Base-by-base conservation (phyloP, 176 grass and related monocot genomes). In the Oryza rufipogon region DNA sequence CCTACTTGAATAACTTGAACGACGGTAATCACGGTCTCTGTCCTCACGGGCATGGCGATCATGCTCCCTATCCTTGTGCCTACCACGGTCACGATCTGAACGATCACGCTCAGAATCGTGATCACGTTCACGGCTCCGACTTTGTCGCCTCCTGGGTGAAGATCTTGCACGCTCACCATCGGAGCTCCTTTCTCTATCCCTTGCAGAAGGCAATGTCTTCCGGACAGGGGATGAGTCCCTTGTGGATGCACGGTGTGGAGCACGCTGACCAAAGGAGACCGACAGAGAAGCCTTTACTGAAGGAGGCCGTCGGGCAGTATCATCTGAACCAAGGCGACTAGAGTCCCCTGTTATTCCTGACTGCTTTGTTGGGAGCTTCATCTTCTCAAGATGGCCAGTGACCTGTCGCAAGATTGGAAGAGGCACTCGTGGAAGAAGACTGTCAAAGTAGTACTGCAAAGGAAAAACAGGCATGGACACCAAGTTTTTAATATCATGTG, bases 401-500 rank as follows among this genome's bases (percentile, higher is more conserved):
- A 99, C 88, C 80, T 96, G 93, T 15, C 93, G 86, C 75, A 96
- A 34, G 34, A 96, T 68, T n/a, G 66, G 97, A 47, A 99, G 85
- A 71, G 93, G 97, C 44, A 99, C 91, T 65, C 91, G 81, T 38
- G 97, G 96, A 54, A 99, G 92, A 68, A 99, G 84, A 38, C 93
- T 99, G 67, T 99, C 96, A 11, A 99, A 99, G 81, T 99, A 99
- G 63, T 96, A 99, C 93, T 99, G 91, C 88, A 94, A 76, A 42
- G 23, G 44, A 74, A 72, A 39, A 83, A 61, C 48, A 79, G 66
- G 22, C 75, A 84, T 64, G 72, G 11, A 80, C 7, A 80, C 15
- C 74, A 75, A 63, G 19, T 63, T 49, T 75, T 79, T 6, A 36
- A 52, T 60, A 66, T 20, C 42, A 65, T 22, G 2, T 75, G n/a